A percentile compares a stretch with the other conserved stretches of the same genome.
phyloP scores from a whole-genome alignment of 352 stramenopile species.

The Phytophthora citricola region DNA sequence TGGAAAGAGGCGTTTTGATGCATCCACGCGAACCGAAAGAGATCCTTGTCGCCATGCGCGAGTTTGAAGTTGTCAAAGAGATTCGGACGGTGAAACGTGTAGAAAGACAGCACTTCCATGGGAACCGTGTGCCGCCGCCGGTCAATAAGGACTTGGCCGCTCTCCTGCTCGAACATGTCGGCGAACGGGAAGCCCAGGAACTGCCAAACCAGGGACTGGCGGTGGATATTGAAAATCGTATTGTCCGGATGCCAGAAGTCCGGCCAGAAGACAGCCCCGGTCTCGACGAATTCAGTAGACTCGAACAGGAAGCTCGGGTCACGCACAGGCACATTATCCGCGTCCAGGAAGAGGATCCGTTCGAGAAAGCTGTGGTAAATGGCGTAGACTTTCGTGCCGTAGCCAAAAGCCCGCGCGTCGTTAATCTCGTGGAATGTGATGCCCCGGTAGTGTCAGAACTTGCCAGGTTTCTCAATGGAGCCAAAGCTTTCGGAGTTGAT shows the following conservation, averaged over 20 bases:
- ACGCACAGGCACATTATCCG: constrained; percentile 54
- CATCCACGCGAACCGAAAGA: constrained; percentile 69
- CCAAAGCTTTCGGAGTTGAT: constrained; percentile 5
- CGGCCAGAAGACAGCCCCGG: constrained; percentile 64
- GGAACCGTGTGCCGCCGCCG: constrained; percentile 37
- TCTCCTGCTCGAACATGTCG: constrained; percentile 76
- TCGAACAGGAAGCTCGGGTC: constrained; percentile 66
- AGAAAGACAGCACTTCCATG: constrained; percentile 45
- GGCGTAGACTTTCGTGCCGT: constrained; percentile 58
- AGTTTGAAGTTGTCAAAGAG: constrained; percentile 50
- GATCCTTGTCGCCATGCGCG: constrained; percentile 61
- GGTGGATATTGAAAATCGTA: constrained; percentile 77
- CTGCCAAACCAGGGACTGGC: constrained; percentile 60
- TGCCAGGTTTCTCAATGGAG: constrained; percentile 27
- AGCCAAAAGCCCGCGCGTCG: constrained; percentile 46
- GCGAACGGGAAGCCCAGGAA: constrained; percentile 48
- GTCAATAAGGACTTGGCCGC: constrained; percentile 61
- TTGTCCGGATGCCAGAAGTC: constrained; percentile 70
- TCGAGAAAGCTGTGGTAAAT: constrained; percentile 54
- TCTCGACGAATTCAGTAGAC: constrained; percentile 38
- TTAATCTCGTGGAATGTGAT: constrained; percentile 44
- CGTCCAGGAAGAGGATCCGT: constrained; percentile 59
- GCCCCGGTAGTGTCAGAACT: constrained; percentile 5
- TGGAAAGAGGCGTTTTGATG: constrained; percentile 51
- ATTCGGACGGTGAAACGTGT: constrained; percentile 49